A percentile compares a stretch with the other conserved stretches of the same genome.
Evolutionary conservation across 371 early-diverging fungal genomes (phyloP).

Genomic region (Lichtheimia ramosa): DNA sequence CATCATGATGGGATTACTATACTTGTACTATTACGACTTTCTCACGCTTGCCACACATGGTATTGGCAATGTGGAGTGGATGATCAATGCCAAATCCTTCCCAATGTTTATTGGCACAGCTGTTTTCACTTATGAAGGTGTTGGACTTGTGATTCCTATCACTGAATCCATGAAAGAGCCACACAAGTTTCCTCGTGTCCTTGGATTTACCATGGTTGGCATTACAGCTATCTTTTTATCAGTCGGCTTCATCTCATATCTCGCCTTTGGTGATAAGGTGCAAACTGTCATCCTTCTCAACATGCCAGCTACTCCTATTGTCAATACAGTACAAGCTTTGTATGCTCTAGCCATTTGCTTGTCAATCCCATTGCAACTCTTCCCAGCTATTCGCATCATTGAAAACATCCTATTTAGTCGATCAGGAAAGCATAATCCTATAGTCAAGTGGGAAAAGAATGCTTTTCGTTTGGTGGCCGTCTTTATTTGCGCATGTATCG

Average conservation of each 20-base stretch:
- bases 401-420: constrained; percentile 68
- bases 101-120: constrained; percentile 87
- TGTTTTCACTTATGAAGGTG: constrained; percentile 89
- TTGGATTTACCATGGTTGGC: constrained; percentile 67
- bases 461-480: constrained; percentile 64
- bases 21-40: constrained; percentile 75
- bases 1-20: constrained; percentile 77
- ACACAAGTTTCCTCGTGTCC: constrained; percentile 70
- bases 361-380: constrained; percentile 83
- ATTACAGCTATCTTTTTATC: constrained; percentile 74
- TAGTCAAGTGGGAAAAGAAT: constrained; percentile 90
- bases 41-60: constrained; percentile 57
- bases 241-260: constrained; percentile 75
- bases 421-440: constrained; percentile 61
- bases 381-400: constrained; percentile 85
- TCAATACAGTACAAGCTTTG: constrained; percentile 68
- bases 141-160: constrained; percentile 76
- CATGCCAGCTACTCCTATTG: constrained; percentile 63
- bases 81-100: constrained; percentile 71
- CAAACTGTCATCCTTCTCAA: constrained; percentile 81
- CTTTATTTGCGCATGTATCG: constrained; percentile 60
- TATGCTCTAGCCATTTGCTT: constrained; percentile 86
- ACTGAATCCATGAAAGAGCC: constrained; percentile 80
- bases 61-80: constrained; percentile 59
- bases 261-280: constrained; percentile 77